These are phyloP conservation scores for Metschnikowia henanensis DNA, from an alignment of 805 yeast species.

Conservation along the genomic window DNA sequence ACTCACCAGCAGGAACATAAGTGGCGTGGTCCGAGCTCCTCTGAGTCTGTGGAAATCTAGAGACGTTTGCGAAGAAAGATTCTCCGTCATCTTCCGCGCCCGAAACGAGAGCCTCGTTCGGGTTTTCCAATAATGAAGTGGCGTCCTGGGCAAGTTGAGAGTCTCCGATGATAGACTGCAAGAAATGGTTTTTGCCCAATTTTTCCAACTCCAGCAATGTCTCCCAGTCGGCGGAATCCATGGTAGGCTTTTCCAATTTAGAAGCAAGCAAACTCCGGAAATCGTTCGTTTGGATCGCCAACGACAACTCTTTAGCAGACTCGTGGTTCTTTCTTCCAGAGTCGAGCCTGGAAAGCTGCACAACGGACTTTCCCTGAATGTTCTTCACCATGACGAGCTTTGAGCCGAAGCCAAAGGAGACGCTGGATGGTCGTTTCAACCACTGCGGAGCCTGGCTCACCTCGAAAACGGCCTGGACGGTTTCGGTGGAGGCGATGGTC, in stretches of 20 bases:
- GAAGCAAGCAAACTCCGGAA: conserved; percentile 54
- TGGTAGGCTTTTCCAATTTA: conserved; percentile 40
- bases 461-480: conserved; percentile 70
- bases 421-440: conserved; percentile 74
- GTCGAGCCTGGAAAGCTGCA: conserved; percentile 44
- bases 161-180: conserved; percentile 34
- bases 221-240: conserved; percentile 63
- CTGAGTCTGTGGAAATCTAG: conserved; percentile 19
- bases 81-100: conserved; percentile 22
- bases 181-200: conserved; percentile 50
- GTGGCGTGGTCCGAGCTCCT: conserved; percentile 13
- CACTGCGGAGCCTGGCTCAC: conserved; percentile 85
- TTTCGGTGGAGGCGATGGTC: conserved; percentile 63
- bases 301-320: conserved; percentile 34
- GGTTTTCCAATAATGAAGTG: background rate
- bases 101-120: background rate
- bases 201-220: conserved; percentile 51
- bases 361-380: conserved; percentile 39
- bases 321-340: conserved; percentile 38
- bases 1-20: conserved; percentile 55
- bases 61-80: conserved; percentile 40
- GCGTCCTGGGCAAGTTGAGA: background rate
- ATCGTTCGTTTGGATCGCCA: conserved; percentile 58
- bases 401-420: conserved; percentile 92
- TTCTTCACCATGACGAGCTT: conserved; percentile 62